These are phyloP conservation scores for Fusarium siculi DNA, from an alignment of 2,329 filamentous ascomycete species.

Conservation along the genomic window DNA sequence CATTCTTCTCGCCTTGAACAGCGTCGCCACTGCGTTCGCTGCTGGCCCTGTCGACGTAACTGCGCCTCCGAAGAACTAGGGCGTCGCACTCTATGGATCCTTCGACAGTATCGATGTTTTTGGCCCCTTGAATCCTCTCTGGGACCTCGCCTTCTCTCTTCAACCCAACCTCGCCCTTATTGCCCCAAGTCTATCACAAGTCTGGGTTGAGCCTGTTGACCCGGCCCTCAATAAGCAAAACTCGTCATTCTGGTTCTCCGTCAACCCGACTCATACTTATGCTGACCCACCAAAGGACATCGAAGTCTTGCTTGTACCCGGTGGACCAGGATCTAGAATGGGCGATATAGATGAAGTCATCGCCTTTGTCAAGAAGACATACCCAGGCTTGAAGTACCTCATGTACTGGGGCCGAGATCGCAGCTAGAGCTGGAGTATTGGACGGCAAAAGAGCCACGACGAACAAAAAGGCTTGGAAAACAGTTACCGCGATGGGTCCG, in stretches of 20 bases:
- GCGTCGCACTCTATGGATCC: not conserved
- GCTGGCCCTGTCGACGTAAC: not conserved
- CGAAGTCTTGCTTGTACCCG: not conserved
- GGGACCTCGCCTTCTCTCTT: not conserved
- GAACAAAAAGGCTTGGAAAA: constrained; percentile 63
- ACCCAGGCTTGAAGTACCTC: not conserved
- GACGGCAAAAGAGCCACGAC: constrained; percentile 68
- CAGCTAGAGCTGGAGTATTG: constrained; percentile 59
- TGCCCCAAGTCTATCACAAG: not conserved
- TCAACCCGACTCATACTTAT: not conserved
- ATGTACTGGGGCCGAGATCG: not conserved
- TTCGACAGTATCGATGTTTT: not conserved
- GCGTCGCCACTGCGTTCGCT: not conserved
- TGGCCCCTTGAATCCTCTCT: not conserved
- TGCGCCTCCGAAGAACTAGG: not conserved
- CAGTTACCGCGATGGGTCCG: constrained; percentile 49
- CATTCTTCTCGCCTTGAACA: not conserved
- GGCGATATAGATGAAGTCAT: not conserved
- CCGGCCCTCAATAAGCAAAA: not conserved
- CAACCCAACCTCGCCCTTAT: not conserved
- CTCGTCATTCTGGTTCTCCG: not conserved
- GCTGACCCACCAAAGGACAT: not conserved
- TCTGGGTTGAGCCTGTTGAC: not conserved
- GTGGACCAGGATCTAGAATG: not conserved
- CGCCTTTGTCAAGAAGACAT: not conserved